Evolutionary conservation across 108 stramenopile species (phyloP).

Genomic region (Skeletonema grethae): DNA sequence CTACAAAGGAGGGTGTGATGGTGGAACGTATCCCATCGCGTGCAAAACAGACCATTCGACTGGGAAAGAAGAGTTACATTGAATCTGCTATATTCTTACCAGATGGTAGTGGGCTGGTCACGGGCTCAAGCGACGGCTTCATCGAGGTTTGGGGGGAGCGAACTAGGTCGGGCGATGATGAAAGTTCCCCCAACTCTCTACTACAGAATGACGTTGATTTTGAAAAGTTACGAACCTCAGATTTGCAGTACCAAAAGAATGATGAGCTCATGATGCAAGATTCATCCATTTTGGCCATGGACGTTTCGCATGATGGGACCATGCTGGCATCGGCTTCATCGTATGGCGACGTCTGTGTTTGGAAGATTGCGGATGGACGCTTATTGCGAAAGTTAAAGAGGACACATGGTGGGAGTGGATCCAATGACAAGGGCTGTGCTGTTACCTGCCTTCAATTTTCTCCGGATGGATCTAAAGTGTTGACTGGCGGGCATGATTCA

Average conservation of each 20-base stretch:
- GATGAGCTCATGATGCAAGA: slow-evolving; percentile 93
- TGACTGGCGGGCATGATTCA: slow-evolving; percentile 74
- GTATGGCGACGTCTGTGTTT: slow-evolving; percentile 78
- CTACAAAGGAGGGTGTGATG: slow-evolving; percentile 10
- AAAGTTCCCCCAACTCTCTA: background rate
- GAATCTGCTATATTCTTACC: slow-evolving; percentile 82
- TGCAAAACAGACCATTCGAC: slow-evolving; percentile 66
- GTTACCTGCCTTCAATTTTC: slow-evolving; percentile 68
- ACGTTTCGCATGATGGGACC: slow-evolving; percentile 82
- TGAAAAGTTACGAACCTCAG: slow-evolving; percentile 54
- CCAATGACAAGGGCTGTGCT: slow-evolving; percentile 35
- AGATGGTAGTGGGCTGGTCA: slow-evolving; percentile 66
- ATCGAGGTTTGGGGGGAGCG: slow-evolving; percentile 93
- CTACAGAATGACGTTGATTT: slow-evolving; percentile 37
- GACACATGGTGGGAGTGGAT: slow-evolving; percentile 54
- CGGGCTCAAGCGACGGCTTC: slow-evolving; percentile 92
- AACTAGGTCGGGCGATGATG: slow-evolving; percentile 34
- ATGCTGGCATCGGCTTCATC: slow-evolving; percentile 82
- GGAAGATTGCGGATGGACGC: slow-evolving; percentile 79
- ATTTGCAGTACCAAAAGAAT: slow-evolving; percentile 67
- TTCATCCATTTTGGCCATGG: slow-evolving; percentile 71
- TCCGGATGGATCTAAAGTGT: slow-evolving; percentile 64
- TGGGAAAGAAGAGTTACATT: slow-evolving; percentile 82
- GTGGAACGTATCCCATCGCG: slow-evolving; percentile 59
- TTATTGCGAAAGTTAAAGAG: slow-evolving; percentile 71